phyloP scores from a whole-genome alignment of 2,329 filamentous ascomycete genomes.

The Colletotrichum cuscutae region DNA sequence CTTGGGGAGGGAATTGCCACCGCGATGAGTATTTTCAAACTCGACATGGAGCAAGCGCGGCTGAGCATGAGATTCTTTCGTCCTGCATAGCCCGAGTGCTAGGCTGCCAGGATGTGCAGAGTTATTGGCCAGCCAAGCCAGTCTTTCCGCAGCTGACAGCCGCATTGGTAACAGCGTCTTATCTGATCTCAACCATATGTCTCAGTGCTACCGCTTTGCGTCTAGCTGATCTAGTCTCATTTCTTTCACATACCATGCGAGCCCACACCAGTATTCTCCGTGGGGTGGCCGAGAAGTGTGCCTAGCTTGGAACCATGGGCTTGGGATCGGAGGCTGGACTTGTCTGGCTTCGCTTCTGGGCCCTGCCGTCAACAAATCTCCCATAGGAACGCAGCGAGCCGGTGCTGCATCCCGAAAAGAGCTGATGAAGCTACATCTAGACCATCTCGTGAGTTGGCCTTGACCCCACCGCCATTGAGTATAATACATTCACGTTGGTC shows the following conservation, averaged over 20 bases:
- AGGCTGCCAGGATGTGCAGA: background rate
- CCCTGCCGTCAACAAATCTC: background rate
- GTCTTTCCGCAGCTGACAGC: background rate
- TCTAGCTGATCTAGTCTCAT: slow-evolving; percentile 3
- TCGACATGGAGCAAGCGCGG: background rate
- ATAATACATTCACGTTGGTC: background rate
- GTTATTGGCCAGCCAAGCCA: background rate
- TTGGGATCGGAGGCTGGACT: background rate
- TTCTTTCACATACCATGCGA: background rate
- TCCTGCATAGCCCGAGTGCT: background rate
- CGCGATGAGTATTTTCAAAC: no score
- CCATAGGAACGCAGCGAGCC: background rate
- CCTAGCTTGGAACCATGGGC: background rate
- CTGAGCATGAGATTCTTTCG: background rate
- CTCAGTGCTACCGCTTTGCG: background rate
- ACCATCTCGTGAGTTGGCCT: background rate
- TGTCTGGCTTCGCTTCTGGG: background rate
- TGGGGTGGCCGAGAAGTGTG: background rate
- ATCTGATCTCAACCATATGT: background rate
- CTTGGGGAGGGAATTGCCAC: background rate
- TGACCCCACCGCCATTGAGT: background rate
- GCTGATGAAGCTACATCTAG: background rate
- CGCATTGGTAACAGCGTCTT: background rate
- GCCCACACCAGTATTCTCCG: background rate
- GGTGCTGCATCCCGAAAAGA: background rate